Evolutionary conservation across 257 asterid genomes (phyloP).

Genomic region (Osmanthus fragrans): DNA sequence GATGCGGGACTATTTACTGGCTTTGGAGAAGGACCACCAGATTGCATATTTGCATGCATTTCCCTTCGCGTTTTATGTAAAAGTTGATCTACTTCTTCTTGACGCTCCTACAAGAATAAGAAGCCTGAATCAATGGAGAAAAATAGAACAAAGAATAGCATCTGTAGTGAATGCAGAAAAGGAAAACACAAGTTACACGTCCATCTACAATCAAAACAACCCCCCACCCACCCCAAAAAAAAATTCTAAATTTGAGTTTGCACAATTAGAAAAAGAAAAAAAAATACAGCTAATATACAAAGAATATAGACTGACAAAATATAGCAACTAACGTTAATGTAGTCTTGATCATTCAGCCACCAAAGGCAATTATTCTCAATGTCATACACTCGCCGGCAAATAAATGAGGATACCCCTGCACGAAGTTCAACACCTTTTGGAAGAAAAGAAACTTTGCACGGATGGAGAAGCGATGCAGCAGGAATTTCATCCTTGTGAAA

Average conservation of each 20-base stretch:
- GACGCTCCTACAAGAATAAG: slow-evolving; percentile 40
- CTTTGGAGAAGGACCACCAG: slow-evolving; percentile 51
- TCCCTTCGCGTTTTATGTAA: slow-evolving; percentile 40
- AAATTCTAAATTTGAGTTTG: background rate
- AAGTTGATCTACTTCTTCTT: slow-evolving; percentile 51
- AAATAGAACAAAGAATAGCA: background rate
- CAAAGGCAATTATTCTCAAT: slow-evolving; percentile 52
- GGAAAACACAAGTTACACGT: background rate
- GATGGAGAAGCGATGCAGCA: slow-evolving; percentile 89
- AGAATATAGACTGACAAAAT: background rate
- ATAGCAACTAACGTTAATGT: slow-evolving; percentile 62
- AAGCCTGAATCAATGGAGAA: background rate
- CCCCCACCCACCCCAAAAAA: background rate
- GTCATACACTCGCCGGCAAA: slow-evolving; percentile 86
- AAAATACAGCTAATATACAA: background rate
- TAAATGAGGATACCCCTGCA: slow-evolving; percentile 65
- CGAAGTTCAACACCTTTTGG: slow-evolving; percentile 84
- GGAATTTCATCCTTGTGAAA: slow-evolving; percentile 80
- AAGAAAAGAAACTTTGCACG: slow-evolving; percentile 97
- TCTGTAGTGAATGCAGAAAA: background rate
- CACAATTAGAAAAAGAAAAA: background rate
- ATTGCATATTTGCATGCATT: slow-evolving; percentile 44
- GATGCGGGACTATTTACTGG: slow-evolving; percentile 33
- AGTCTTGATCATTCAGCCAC: slow-evolving; percentile 89
- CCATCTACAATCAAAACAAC: background rate